phyloP scores from a whole-genome alignment of 2,329 filamentous ascomycete species.

The Hansfordia pulvinata region DNA sequence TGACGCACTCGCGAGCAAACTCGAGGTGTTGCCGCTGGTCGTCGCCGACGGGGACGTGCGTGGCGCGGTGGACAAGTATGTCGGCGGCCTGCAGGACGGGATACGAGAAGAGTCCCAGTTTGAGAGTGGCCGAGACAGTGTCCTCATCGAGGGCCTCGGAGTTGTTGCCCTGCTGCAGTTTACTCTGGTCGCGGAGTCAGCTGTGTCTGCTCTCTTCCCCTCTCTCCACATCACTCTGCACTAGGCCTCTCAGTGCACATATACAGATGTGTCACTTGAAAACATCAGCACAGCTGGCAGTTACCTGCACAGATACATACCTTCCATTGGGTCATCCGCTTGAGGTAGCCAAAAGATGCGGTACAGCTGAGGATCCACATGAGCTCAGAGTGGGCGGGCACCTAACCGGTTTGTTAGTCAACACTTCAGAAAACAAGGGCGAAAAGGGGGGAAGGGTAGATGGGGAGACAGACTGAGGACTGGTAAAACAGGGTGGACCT shows the following conservation, averaged over 20 bases:
- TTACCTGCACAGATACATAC: too few species aligned
- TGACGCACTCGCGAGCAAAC: conserved; percentile 75
- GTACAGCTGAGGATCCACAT: conserved; percentile 96
- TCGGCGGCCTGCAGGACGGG: conserved; percentile 93
- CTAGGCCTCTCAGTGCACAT: too few species aligned
- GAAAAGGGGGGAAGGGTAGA: too few species aligned
- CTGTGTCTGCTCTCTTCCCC: too few species aligned
- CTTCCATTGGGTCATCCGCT: conserved; percentile 99
- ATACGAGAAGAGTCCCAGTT: conserved; percentile 88
- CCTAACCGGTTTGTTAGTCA: conserved; percentile 24
- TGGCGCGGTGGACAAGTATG: conserved; percentile 79
- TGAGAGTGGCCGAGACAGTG: conserved; percentile 42
- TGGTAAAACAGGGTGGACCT: conserved; percentile 73
- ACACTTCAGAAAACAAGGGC: neutral
- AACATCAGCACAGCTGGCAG: too few species aligned
- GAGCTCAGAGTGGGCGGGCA: conserved; percentile 70
- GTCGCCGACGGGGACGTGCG: conserved; percentile 92
- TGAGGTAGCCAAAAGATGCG: conserved; percentile 85
- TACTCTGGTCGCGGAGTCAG: conserved; percentile 40
- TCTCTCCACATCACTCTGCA: too few species aligned
- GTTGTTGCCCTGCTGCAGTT: conserved; percentile 50
- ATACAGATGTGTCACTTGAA: too few species aligned
- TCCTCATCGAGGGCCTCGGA: conserved; percentile 42
- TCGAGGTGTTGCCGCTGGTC: conserved; percentile 92
- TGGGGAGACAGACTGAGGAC: conserved; percentile 45